phyloP scores from a whole-genome alignment of 139 green algal genomes.

The Nannochloris sp. region DNA sequence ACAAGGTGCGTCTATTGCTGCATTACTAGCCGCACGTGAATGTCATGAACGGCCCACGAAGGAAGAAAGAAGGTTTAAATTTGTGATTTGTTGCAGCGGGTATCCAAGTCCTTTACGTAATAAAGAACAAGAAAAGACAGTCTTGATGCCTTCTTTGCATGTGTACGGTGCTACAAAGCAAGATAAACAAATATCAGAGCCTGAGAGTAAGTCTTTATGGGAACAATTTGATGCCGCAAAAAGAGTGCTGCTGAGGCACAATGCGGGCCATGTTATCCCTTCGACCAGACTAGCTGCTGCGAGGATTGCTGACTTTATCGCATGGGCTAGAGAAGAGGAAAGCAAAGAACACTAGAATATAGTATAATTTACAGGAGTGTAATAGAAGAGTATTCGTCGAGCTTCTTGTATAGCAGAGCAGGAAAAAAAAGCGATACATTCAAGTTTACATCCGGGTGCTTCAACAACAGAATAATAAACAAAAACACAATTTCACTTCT shows the following conservation, averaged over 20 bases:
- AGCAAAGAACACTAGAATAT: too few species aligned
- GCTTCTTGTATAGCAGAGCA: too few species aligned
- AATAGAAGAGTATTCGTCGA: too few species aligned
- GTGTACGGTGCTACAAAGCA: conserved; percentile 11
- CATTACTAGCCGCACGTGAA: conserved; percentile 24
- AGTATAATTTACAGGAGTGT: too few species aligned
- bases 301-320: not conserved
- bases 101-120: conserved; percentile 12
- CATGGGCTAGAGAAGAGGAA: too few species aligned
- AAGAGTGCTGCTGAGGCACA: conserved; percentile 13
- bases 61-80: not conserved
- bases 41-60: conserved; percentile 23
- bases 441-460: too few species aligned
- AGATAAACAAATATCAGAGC: conserved; percentile 14
- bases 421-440: too few species aligned
- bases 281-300: not conserved
- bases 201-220: conserved; percentile 2
- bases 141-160: conserved; percentile 32
- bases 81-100: conserved; percentile 29
- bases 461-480: not conserved
- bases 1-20: conserved; percentile 50
- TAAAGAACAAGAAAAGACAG: not conserved
- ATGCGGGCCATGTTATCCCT: conserved; percentile 29
- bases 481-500: not conserved
- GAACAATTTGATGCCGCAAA: conserved; percentile 5